Evolutionary conservation across 164 flowering plant species (phyloP).

Genomic region (Euptelea pleiosperma): DNA sequence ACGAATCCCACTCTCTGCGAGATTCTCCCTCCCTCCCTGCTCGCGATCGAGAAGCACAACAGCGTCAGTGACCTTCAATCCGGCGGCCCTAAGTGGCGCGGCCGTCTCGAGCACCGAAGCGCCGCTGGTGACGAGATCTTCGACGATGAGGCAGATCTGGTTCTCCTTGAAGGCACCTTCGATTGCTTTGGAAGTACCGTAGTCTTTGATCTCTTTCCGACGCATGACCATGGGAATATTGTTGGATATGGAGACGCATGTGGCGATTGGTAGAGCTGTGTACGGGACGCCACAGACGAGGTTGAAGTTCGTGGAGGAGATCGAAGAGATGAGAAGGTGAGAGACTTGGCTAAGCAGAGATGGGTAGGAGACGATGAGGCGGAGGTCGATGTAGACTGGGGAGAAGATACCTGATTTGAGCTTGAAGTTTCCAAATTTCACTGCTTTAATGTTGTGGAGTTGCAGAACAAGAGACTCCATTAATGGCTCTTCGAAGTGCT

Average conservation of each 20-base stretch:
- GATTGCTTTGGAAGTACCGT: constrained; percentile 78
- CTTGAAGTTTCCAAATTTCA: constrained; percentile 86
- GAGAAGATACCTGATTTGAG: constrained; percentile 90
- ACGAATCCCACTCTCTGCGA: constrained; percentile 59
- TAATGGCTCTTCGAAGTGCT: constrained; percentile 17
- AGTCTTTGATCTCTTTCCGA: constrained; percentile 82
- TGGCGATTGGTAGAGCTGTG: constrained; percentile 97
- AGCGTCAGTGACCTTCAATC: constrained; percentile 76
- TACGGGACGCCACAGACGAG: constrained; percentile 91
- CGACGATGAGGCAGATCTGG: constrained; percentile 64
- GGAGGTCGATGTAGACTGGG: constrained; percentile 95
- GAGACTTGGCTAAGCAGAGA: constrained; percentile 74
- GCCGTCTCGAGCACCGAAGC: constrained; percentile 93
- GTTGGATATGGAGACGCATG: constrained; percentile 54
- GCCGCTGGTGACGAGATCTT: constrained; percentile 90
- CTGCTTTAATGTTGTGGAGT: constrained; percentile 90
- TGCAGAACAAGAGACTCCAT: constrained; percentile 75
- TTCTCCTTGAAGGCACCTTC: constrained; percentile 55
- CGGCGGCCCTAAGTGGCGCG: constrained; percentile 68
- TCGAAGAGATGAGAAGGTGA: constrained; percentile 47
- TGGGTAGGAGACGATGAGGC: constrained; percentile 90
- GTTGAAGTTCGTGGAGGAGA: constrained; percentile 53
- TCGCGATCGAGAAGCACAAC: constrained; percentile 87
- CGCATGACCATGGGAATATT: constrained; percentile 91
- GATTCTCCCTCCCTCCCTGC: constrained; percentile 93